These are phyloP conservation scores for Zygosaccharomyces sapae DNA, from an alignment of 1,139 yeast species.

Conservation along the genomic window DNA sequence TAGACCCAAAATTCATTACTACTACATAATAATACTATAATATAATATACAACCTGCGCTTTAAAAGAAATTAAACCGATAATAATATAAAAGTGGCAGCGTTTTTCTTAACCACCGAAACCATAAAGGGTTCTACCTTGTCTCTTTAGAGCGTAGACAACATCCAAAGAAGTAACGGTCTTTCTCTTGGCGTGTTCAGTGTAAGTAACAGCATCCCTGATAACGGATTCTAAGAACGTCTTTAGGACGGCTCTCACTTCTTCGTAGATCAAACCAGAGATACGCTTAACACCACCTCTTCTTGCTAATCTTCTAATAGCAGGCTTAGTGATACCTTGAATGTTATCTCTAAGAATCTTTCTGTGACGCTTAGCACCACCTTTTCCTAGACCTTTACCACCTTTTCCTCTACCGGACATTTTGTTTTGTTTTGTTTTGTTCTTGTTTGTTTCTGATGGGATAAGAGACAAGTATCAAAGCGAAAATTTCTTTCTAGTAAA, in stretches of 20 bases:
- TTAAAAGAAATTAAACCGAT: conserved; percentile 6
- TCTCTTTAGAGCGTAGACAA: conserved; percentile 99
- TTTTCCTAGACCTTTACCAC: conserved; percentile 98
- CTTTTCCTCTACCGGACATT: conserved; percentile 99
- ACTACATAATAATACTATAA: conserved; percentile 7
- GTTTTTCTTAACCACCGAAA: conserved; percentile 83
- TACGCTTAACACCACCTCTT: conserved; percentile 99
- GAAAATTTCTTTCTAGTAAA: too few species aligned
- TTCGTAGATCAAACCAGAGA: conserved; percentile 96
- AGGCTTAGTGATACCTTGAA: conserved; percentile 99
- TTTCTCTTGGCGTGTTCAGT: conserved; percentile 99
- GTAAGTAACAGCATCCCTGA: conserved; percentile 98
- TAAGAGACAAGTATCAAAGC: too few species aligned
- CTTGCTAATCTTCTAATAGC: conserved; percentile 99
- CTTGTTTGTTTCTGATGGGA: conserved; percentile 1
- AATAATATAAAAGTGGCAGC: conserved; percentile 1
- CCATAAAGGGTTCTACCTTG: conserved; percentile 99
- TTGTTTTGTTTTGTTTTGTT: conserved; percentile 35
- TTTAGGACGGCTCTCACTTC: conserved; percentile 97
- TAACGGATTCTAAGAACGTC: conserved; percentile 93
- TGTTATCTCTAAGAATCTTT: conserved; percentile 98
- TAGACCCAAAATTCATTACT: conserved; percentile 9
- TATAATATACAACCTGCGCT: conserved; percentile 4
- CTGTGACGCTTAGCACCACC: conserved; percentile 99
- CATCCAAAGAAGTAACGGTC: conserved; percentile 98